Evolutionary conservation across 1,139 yeast genomes (phyloP), one percentile per base, ranked within the genome.

Genomic region (Lodderomyces jiufengensis): DNA sequence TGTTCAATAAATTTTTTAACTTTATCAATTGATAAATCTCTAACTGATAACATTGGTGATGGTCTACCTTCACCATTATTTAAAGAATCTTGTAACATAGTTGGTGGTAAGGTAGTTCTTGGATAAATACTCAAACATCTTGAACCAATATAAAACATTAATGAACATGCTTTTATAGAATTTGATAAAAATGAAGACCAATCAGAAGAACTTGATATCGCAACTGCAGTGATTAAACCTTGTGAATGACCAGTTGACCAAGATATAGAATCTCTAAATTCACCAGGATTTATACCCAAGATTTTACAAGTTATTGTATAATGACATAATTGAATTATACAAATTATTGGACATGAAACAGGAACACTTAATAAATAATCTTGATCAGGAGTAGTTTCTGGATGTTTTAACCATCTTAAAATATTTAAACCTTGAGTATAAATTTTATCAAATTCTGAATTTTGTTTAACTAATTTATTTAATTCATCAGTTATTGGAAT

Each of bases 181-280:
- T 83, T 75, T 39, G 66, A 69, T 58, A 75, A 73, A 68, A 86
- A 92, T 16, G 87, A 76, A 11, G 78, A 85, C 97, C 97, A 90
- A 33, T 85, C 73, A 54, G 78, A 81, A 15, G 96, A 76, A 43
- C 90, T 78, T 29, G 97, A 85, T 51, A 92, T 76, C 26, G 95
- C 95, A 46, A 88, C 78, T 26, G 99, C 95, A 28, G 97, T 86
- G 40, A 92, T 85, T 53, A 92, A 72, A 68, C 98, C 98, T 72
- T 92, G 98, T 28, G 97, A 90, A 63, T 92, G 98, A 66, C 98
- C 98, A 37, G 97, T 90, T 31, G 97, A 78, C 55, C 97, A 97
- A 23, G 30, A 30, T 37, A 76, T 63, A 43, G 90, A 69, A 38
- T 72, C 61, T 64, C 90, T 77, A 52, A 92, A 73, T 62, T 86